A percentile compares a stretch with the other conserved stretches of the same genome.
Conservation (phyloP, 1,139 yeast species). For the Yamadazyma pseudoaaseri region DNA sequence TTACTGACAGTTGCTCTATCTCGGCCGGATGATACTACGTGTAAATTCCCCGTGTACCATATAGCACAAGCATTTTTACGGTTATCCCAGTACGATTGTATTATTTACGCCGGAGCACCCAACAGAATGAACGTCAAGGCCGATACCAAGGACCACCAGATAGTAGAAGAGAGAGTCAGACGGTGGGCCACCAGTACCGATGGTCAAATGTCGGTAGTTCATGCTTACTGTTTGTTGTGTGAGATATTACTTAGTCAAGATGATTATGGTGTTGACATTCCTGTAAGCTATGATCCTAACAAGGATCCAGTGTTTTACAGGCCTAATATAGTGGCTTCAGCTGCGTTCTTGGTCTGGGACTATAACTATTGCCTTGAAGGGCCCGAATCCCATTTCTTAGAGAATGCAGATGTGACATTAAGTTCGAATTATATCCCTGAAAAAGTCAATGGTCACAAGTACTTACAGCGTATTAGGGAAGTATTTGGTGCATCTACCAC, state of each 20-base stretch:
- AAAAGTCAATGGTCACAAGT: constrained; percentile 32
- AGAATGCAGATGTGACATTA: constrained; percentile 4
- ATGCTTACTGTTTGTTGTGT: constrained; percentile 55
- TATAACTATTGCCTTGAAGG: constrained; percentile 53
- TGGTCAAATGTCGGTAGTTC: constrained; percentile 42
- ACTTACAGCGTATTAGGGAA: constrained; percentile 35
- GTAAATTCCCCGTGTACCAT: constrained; percentile 56
- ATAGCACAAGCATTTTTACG: constrained; percentile 63
- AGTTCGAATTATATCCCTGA: constrained; percentile 18
- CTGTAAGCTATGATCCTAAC: constrained; percentile 42
- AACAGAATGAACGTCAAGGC: constrained; percentile 70
- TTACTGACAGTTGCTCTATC: too few species aligned
- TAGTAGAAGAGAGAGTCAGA: constrained; percentile 46
- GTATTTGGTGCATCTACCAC: too few species aligned
- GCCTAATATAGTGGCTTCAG: constrained; percentile 52
- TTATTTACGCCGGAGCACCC: constrained; percentile 74
- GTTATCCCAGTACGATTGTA: constrained; percentile 67
- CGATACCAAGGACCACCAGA: constrained; percentile 44
- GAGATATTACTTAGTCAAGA: constrained; percentile 52
- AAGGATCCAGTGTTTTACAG: constrained; percentile 55
- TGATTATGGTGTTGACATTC: constrained; percentile 19
- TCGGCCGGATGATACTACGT: constrained; percentile 33
- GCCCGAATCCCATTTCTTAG: constrained; percentile 43
- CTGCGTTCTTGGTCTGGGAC: constrained; percentile 56
- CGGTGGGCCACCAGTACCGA: constrained; percentile 38